Percentiles rank a stretch among this genome's conserved stretches.
phyloP scores from a whole-genome alignment of 805 yeast genomes.

The Cyberlindnera subsufficiens region DNA sequence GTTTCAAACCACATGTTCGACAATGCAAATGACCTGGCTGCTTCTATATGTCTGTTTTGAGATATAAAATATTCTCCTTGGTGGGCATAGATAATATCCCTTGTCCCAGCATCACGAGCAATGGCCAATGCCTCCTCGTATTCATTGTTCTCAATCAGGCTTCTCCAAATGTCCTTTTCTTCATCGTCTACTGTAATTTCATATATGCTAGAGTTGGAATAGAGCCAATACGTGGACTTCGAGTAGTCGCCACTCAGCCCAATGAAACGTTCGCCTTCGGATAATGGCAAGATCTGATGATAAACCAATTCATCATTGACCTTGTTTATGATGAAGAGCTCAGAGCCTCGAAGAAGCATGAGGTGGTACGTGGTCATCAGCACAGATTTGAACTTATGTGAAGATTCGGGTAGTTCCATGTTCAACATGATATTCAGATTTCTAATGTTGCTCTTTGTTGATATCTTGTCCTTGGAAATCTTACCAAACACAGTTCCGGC shows the following conservation, averaged over 20 bases:
- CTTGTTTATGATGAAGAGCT: conserved; percentile 42
- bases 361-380: conserved; percentile 51
- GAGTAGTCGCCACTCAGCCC: conserved; percentile 47
- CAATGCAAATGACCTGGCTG: conserved; percentile 55
- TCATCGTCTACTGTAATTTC: conserved; percentile 73
- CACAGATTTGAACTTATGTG: conserved; percentile 31
- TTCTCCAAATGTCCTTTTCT: conserved; percentile 67
- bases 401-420: conserved; percentile 32
- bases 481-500: conserved; percentile 42
- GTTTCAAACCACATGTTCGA: conserved; percentile 67
- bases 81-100: conserved; percentile 43
- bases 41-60: conserved; percentile 25
- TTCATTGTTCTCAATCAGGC: conserved; percentile 41
- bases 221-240: conserved; percentile 70
- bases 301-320: conserved; percentile 43
- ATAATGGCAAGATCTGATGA: conserved; percentile 32
- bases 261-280: conserved; percentile 30
- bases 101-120: conserved; percentile 31
- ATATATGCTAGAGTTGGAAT: conserved; percentile 50
- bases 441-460: conserved; percentile 21
- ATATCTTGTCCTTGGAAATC: conserved; percentile 18
- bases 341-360: conserved; percentile 37
- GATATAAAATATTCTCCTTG: conserved; percentile 48
- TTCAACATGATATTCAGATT: conserved; percentile 33
- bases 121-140: conserved; percentile 60